Percentiles rank a stretch among this genome's conserved stretches.
phyloP scores from a whole-genome alignment of 768 basidiomycete species.

The Tricholoma hemisulphureum region DNA sequence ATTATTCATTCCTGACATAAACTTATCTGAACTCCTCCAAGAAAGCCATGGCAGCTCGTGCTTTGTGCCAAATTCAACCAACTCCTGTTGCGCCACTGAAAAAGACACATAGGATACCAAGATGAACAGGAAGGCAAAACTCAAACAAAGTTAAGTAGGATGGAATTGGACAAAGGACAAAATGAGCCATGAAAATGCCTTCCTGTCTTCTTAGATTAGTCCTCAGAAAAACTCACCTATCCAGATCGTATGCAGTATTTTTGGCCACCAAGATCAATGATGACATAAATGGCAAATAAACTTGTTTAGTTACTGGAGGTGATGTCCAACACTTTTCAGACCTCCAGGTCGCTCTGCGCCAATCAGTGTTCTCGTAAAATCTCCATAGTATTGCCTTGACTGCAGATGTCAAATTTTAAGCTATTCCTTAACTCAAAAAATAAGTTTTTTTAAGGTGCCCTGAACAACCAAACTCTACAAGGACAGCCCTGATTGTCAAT shows the following conservation, averaged over 20 bases:
- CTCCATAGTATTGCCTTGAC: too few relatives aligned
- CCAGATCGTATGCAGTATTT: neutral
- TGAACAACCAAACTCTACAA: too few relatives aligned
- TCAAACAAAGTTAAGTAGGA: neutral
- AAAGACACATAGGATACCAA: neutral
- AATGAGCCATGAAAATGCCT: neutral
- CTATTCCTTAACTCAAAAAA: too few relatives aligned
- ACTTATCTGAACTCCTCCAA: neutral
- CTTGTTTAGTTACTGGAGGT: too few relatives aligned
- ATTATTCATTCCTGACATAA: neutral
- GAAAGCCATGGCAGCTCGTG: neutral
- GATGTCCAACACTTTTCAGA: too few relatives aligned
- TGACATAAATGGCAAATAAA: neutral
- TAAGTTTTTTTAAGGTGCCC: too few relatives aligned
- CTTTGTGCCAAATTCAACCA: neutral
- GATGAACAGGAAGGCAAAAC: neutral
- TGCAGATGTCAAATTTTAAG: too few relatives aligned
- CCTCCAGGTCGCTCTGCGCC: too few relatives aligned
- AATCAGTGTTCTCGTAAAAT: too few relatives aligned
- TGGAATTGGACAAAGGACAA: neutral
- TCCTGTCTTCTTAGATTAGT: neutral
- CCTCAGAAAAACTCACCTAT: neutral
- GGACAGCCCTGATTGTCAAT: too few relatives aligned
- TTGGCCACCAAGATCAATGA: neutral
- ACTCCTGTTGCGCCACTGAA: neutral